Conservation (phyloP, 331 rosid genomes). For the Ulmus americana region DNA sequence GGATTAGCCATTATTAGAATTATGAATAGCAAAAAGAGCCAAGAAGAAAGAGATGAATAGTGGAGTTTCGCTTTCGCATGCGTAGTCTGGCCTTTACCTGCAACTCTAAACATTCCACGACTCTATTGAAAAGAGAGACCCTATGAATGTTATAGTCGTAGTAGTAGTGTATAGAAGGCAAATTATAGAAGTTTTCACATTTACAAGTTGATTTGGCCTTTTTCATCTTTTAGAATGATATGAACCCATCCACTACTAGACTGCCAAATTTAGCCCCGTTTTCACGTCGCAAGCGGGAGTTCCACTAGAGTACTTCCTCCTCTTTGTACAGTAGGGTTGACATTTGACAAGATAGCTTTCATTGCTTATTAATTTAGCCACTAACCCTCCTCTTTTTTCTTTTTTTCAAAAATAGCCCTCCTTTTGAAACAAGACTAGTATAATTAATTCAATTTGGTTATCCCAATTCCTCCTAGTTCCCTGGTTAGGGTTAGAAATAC, state of each 20-base stretch:
- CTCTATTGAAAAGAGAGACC: slow-evolving; percentile 31
- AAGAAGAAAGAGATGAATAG: slow-evolving; percentile 21
- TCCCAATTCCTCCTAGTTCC: no score
- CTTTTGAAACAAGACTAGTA: no score
- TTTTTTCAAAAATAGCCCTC: no score
- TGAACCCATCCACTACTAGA: slow-evolving; percentile 2
- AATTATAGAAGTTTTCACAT: neutral
- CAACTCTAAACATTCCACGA: slow-evolving; percentile 32
- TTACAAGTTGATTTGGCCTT: slow-evolving; percentile 17
- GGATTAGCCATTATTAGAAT: neutral
- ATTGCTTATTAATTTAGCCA: no score
- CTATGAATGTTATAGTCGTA: no score
- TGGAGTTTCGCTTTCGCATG: slow-evolving; percentile 24
- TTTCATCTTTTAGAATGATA: slow-evolving; percentile 16
- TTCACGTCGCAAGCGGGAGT: slow-evolving; percentile 8
- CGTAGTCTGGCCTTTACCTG: slow-evolving; percentile 32
- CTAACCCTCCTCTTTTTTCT: no score
- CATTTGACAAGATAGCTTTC: no score
- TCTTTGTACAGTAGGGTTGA: neutral
- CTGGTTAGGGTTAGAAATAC: no score
- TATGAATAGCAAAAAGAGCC: slow-evolving; percentile 13
- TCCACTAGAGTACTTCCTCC: neutral
- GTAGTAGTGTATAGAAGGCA: no score
- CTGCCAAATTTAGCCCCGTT: slow-evolving; percentile 15
- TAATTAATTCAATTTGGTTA: no score